Conservation (phyloP, 202 grass and related monocot genomes). For the Setaria italica region DNA sequence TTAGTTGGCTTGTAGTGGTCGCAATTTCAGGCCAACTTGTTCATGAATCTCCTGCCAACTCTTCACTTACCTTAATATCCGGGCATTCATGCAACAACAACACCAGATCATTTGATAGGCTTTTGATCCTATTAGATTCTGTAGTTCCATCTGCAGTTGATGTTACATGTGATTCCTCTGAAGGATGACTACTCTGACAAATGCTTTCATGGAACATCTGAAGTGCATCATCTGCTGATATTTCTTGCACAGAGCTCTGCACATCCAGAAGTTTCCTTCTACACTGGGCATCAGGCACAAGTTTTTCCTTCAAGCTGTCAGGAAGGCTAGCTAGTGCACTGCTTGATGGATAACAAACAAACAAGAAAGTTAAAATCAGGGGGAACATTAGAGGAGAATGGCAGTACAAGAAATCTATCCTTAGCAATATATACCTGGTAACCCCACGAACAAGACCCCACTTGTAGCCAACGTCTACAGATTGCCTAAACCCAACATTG, state of each 20-base stretch:
- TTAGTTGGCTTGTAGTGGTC: neutral
- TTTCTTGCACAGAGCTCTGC: constrained; percentile 53
- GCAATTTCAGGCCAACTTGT: neutral
- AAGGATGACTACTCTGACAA: constrained; percentile 36
- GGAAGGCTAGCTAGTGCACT: constrained; percentile 72
- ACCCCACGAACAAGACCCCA: constrained; percentile 89
- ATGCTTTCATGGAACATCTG: constrained; percentile 60
- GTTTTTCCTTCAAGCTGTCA: constrained; percentile 55
- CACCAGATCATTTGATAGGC: constrained; percentile 48
- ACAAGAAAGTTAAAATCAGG: neutral
- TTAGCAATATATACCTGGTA: constrained; percentile 53
- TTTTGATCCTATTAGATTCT: constrained; percentile 55
- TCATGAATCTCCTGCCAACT: constrained; percentile 52
- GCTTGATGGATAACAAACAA: constrained; percentile 25
- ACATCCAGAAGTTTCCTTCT: constrained; percentile 58
- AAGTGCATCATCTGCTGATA: constrained; percentile 59
- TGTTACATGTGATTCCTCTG: constrained; percentile 29
- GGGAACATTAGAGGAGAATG: neutral
- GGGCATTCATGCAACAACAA: constrained; percentile 59
- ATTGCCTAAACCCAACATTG: constrained; percentile 83
- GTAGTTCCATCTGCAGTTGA: constrained; percentile 24
- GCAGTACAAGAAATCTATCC: neutral
- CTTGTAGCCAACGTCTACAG: constrained; percentile 64
- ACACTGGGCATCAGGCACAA: constrained; percentile 52
- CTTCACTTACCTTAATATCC: constrained; percentile 52